A percentile compares a stretch with the other conserved stretches of the same genome.
These are phyloP conservation scores for Pseudocohnilembus persalinus DNA, from an alignment of 169 alveolate genomes.

Conservation along the genomic window DNA sequence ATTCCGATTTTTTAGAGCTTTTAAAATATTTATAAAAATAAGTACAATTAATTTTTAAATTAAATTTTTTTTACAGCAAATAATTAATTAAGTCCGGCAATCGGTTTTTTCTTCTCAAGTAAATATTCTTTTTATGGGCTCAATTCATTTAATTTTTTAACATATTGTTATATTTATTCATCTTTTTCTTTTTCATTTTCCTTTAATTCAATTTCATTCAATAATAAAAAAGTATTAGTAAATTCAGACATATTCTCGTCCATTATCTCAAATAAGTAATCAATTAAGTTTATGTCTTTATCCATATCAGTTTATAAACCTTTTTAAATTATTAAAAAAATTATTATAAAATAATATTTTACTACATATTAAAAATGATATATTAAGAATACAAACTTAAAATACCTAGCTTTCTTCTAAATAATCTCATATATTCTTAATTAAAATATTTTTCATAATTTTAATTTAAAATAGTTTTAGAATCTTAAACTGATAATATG, in stretches of 20 bases:
- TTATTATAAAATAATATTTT: constrained; percentile 21
- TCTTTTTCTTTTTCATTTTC: background rate
- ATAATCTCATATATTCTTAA: constrained; percentile 38
- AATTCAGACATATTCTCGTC: constrained; percentile 15
- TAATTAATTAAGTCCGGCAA: background rate
- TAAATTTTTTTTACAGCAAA: background rate
- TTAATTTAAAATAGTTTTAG: constrained; percentile 21
- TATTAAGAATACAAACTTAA: constrained; percentile 20
- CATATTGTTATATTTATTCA: background rate
- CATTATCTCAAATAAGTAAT: constrained; percentile 22
- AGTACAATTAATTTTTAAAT: too few relatives aligned
- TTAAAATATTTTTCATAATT: constrained; percentile 41
- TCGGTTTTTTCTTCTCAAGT: background rate
- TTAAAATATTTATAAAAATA: too few relatives aligned
- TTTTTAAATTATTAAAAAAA: constrained; percentile 57
- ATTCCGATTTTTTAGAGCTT: background rate
- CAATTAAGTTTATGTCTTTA: constrained; percentile 3
- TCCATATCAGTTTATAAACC: constrained; percentile 30
- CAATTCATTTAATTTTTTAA: background rate
- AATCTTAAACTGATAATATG: constrained; percentile 25
- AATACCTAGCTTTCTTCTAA: constrained; percentile 59
- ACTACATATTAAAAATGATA: constrained; percentile 4
- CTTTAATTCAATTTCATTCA: background rate
- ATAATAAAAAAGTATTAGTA: background rate
- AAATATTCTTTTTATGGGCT: background rate